Evolutionary conservation across 805 yeast species (phyloP).

Genomic region (Candida sonorensis): DNA sequence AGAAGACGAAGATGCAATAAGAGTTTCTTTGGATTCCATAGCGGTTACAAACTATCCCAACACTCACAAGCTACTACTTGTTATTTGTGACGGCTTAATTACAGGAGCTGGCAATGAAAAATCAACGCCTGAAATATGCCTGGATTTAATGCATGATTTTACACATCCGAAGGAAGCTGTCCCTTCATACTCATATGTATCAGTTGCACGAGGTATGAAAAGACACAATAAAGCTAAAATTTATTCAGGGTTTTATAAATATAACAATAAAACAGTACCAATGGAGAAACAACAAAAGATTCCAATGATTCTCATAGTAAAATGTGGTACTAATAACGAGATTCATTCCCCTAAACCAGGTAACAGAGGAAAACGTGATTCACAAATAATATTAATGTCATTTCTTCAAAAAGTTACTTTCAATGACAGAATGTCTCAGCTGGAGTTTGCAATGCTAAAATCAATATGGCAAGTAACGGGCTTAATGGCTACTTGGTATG

Average conservation of each 20-base stretch:
- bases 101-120: constrained; percentile 89
- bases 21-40: constrained; percentile 85
- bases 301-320: constrained; percentile 72
- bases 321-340: constrained; percentile 84
- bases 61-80: constrained; percentile 80
- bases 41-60: constrained; percentile 96
- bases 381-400: constrained; percentile 86
- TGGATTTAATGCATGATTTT: constrained; percentile 82
- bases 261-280: constrained; percentile 69
- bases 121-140: constrained; percentile 84
- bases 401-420: constrained; percentile 82
- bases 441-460: constrained; percentile 71
- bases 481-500: constrained; percentile 75
- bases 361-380: constrained; percentile 93
- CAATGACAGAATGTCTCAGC: constrained; percentile 90
- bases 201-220: constrained; percentile 90
- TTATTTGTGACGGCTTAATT: constrained; percentile 89
- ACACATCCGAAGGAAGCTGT: constrained; percentile 68
- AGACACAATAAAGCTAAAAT: constrained; percentile 98
- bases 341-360: constrained; percentile 72
- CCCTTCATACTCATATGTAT: constrained; percentile 79
- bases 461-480: constrained; percentile 82
- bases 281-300: constrained; percentile 78
- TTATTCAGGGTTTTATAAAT: constrained; percentile 88
- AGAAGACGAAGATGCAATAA: constrained; percentile 79